Conservation (phyloP, 2,329 filamentous ascomycete species). For the Ascochyta pisi region DNA sequence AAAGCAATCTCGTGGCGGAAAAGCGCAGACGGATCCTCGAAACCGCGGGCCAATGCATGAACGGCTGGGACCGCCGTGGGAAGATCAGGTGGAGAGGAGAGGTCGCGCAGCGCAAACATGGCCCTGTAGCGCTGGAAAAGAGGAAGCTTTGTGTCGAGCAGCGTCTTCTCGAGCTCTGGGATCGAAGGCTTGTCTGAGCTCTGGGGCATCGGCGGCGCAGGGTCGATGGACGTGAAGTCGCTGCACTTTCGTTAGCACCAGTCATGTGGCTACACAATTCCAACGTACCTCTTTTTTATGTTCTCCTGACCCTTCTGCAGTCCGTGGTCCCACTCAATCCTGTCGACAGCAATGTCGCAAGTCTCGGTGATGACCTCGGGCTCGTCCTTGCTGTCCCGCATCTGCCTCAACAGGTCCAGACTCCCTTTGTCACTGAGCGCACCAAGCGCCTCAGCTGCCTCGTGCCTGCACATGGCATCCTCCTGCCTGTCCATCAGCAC, state of each 20-base stretch:
- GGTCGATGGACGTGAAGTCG: constrained; percentile 94
- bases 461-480: constrained; percentile 94
- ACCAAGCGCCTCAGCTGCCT: constrained; percentile 93
- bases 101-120: constrained; percentile 96
- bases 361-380: constrained; percentile 87
- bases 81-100: constrained; percentile 90
- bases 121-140: constrained; percentile 94
- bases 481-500: constrained; percentile 82
- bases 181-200: constrained; percentile 68
- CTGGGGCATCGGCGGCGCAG: constrained; percentile 85
- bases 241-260: constrained; percentile 56
- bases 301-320: constrained; percentile 69
- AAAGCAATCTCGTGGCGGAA: constrained; percentile 99
- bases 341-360: constrained; percentile 93
- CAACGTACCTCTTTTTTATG: constrained; percentile 75
- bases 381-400: constrained; percentile 78
- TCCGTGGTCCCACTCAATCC: constrained; percentile 87
- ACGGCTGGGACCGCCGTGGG: constrained; percentile 90
- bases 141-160: constrained; percentile 79
- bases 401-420: constrained; percentile 73
- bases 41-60: constrained; percentile 81
- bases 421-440: constrained; percentile 80
- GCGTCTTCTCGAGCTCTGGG: constrained; percentile 73
- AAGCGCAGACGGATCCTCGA: constrained; percentile 84
- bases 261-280: not conserved